phyloP scores from a whole-genome alignment of 176 grass and related monocot genomes.

The Eragrostis nindensis region DNA sequence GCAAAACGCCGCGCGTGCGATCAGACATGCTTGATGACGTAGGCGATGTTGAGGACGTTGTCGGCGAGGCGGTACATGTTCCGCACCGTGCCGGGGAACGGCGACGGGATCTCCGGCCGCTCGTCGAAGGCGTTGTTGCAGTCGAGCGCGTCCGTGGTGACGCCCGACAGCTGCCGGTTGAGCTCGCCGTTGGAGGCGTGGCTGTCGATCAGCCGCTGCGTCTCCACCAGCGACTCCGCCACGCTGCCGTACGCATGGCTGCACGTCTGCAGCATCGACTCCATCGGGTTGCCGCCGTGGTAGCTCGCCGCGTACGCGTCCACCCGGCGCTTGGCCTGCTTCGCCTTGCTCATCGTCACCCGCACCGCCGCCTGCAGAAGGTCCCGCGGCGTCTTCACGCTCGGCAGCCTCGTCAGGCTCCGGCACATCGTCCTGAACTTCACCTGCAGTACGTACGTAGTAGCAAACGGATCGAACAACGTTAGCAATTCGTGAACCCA shows the following conservation, averaged over 20 bases:
- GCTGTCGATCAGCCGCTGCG: neutral
- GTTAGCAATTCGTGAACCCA: neutral
- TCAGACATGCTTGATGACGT: neutral
- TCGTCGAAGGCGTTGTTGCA: constrained; percentile 36
- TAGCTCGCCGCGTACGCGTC: neutral
- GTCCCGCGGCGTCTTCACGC: constrained; percentile 3
- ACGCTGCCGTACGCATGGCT: neutral
- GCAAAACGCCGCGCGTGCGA: no score
- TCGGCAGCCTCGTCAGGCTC: constrained; percentile 21
- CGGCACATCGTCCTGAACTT: constrained; percentile 41
- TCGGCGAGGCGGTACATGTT: constrained; percentile 32
- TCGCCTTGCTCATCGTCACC: neutral
- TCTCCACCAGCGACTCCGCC: constrained; percentile 20
- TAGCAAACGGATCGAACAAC: neutral
- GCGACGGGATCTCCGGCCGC: neutral
- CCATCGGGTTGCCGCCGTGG: constrained; percentile 1
- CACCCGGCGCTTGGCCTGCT: constrained; percentile 11
- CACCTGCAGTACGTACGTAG: constrained; percentile 17
- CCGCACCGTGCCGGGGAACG: neutral
- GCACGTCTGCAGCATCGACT: constrained; percentile 21
- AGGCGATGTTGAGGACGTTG: constrained; percentile 31
- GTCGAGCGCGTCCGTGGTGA: constrained; percentile 20
- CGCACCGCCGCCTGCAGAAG: constrained; percentile 33
- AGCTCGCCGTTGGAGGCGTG: neutral
- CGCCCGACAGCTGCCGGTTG: neutral